Evolutionary conservation across 805 yeast genomes (phyloP).

Genomic region (Saccharomycopsis microspora): DNA sequence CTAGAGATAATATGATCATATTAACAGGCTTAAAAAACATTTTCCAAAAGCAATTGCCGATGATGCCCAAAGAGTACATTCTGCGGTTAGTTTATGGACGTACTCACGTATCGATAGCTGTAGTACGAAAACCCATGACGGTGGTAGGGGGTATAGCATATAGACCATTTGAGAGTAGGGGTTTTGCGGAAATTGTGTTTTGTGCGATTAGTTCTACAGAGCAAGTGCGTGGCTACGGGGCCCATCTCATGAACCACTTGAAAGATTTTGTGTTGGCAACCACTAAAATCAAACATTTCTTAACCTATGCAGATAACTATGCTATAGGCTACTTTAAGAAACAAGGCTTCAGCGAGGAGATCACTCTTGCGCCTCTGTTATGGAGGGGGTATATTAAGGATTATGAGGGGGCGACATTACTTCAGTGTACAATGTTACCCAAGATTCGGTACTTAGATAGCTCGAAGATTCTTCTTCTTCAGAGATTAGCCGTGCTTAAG

Average conservation of each 20-base stretch:
- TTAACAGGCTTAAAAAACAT: constrained; percentile 92
- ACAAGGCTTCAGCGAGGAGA: constrained; percentile 95
- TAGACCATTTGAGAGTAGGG: constrained; percentile 82
- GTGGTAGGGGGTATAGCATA: constrained; percentile 98
- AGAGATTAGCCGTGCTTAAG: constrained; percentile 81
- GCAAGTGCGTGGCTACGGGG: constrained; percentile 98
- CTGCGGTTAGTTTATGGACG: constrained; percentile 90
- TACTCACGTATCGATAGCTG: constrained; percentile 92
- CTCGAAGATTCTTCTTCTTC: constrained; percentile 72
- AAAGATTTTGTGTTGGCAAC: constrained; percentile 92
- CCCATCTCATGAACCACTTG: constrained; percentile 94
- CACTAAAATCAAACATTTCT: constrained; percentile 70
- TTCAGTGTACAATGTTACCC: constrained; percentile 96
- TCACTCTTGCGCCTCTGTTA: constrained; percentile 66
- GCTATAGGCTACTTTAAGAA: constrained; percentile 98
- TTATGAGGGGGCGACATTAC: constrained; percentile 96
- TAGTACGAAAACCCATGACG: constrained; percentile 82
- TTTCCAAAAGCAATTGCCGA: constrained; percentile 94
- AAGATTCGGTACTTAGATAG: constrained; percentile 80
- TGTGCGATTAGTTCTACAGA: constrained; percentile 97
- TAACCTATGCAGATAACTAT: constrained; percentile 96
- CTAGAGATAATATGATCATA: constrained; percentile 79
- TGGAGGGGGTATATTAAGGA: constrained; percentile 99
- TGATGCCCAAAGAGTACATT: constrained; percentile 97
- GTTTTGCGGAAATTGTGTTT: constrained; percentile 95